Percentiles rank a stretch among this genome's conserved stretches.
phyloP scores from a whole-genome alignment of 768 basidiomycete genomes.

The Amanita exitialis region DNA sequence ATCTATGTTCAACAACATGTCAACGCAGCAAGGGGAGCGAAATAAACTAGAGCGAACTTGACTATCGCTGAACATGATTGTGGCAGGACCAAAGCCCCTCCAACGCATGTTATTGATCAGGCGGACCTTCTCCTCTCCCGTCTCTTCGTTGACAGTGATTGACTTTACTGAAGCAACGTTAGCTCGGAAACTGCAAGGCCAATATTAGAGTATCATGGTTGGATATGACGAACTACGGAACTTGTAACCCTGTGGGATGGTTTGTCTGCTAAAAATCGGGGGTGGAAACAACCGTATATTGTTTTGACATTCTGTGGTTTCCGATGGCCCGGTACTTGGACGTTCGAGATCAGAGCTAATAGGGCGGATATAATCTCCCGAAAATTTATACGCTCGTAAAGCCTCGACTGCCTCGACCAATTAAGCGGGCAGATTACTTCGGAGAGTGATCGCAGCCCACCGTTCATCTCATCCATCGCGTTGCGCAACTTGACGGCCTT shows the following conservation, averaged over 20 bases:
- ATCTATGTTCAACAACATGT: slow-evolving; percentile 27
- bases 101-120: slow-evolving; percentile 83
- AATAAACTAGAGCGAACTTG: slow-evolving; percentile 24
- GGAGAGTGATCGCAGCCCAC: slow-evolving; percentile 29
- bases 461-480: slow-evolving; percentile 75
- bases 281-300: slow-evolving; percentile 77
- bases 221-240: slow-evolving; percentile 19
- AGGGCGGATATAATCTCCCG: slow-evolving; percentile 44
- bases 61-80: slow-evolving; percentile 57
- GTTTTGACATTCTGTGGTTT: slow-evolving; percentile 22
- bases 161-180: slow-evolving; percentile 67
- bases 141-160: slow-evolving; percentile 59
- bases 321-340: background rate
- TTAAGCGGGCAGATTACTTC: background rate
- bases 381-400: slow-evolving; percentile 60
- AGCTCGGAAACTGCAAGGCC: slow-evolving; percentile 52
- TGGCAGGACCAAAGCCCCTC: slow-evolving; percentile 72
- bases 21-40: background rate
- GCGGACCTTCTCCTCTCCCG: slow-evolving; percentile 72
- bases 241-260: slow-evolving; percentile 76
- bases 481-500: slow-evolving; percentile 57
- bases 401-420: slow-evolving; percentile 47
- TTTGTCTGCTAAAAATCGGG: slow-evolving; percentile 80
- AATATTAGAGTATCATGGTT: background rate
- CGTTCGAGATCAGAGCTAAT: background rate